Evolutionary conservation across 257 asterid genomes (phyloP).

Genomic region (Solanum virginianum): DNA sequence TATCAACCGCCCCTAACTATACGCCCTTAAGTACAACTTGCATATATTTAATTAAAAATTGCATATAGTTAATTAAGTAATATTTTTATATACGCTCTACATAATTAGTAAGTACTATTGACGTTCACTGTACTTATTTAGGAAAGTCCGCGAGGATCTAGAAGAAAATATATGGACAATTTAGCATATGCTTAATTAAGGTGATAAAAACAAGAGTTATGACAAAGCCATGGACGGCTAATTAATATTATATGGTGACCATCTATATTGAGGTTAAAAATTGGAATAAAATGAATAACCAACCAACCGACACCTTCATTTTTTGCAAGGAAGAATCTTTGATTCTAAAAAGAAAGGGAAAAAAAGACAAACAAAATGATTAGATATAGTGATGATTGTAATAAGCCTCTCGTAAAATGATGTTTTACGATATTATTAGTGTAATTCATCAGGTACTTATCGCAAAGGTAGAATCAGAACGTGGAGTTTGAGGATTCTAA

Average conservation of each 20-base stretch:
- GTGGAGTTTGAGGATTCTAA: too few species aligned
- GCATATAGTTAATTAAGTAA: too few species aligned
- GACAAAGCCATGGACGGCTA: neutral
- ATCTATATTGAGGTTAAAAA: neutral
- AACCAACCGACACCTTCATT: conserved; percentile 31
- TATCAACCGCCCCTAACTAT: too few species aligned
- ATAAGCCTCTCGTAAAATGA: too few species aligned
- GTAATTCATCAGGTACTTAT: too few species aligned
- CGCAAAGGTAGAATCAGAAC: too few species aligned
- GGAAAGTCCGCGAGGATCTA: neutral
- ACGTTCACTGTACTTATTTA: too few species aligned
- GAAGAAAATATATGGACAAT: neutral
- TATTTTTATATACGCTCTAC: too few species aligned
- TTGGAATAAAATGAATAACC: conserved; percentile 78
- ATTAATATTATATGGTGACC: neutral
- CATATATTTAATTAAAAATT: too few species aligned
- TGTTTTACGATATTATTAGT: too few species aligned
- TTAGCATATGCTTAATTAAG: neutral
- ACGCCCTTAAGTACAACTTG: too few species aligned
- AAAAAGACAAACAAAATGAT: neutral
- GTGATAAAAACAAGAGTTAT: neutral
- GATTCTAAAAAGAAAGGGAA: neutral
- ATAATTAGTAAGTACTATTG: too few species aligned
- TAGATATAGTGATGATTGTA: neutral
- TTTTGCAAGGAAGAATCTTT: conserved; percentile 21